Percentiles rank a stretch among this genome's conserved stretches.
phyloP scores from a whole-genome alignment of 352 stramenopile genomes.

The Globisporangium radiosum region DNA sequence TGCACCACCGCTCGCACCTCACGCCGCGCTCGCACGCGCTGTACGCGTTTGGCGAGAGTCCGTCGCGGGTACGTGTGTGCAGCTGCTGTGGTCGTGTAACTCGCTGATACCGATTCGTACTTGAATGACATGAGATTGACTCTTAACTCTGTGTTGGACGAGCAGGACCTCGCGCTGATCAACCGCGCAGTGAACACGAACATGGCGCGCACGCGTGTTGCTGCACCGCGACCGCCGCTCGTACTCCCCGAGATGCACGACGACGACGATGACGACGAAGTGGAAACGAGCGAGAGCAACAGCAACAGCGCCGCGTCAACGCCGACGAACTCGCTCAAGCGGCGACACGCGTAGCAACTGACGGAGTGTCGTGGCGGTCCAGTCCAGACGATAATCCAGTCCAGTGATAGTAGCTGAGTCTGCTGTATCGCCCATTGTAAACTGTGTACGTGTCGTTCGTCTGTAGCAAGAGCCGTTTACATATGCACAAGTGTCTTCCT shows the following conservation, averaged over 20 bases:
- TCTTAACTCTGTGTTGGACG: background rate
- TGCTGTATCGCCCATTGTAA: no score
- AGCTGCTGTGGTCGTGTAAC: no score
- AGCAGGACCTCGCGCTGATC: constrained; percentile 65
- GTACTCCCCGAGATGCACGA: constrained; percentile 6
- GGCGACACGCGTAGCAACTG: constrained; percentile 6
- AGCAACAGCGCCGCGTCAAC: constrained; percentile 20
- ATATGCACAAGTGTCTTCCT: no score
- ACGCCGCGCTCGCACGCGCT: constrained; percentile 72
- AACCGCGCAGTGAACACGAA: constrained; percentile 64
- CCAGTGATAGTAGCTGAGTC: no score
- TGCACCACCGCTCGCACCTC: constrained; percentile 38
- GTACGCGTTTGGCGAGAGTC: constrained; percentile 85
- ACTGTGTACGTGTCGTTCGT: no score
- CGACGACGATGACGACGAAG: constrained; percentile 11
- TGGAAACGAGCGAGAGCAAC: constrained; percentile 21
- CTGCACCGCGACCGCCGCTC: constrained; percentile 10
- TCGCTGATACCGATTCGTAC: no score
- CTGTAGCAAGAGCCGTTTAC: no score
- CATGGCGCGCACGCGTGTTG: constrained; percentile 14
- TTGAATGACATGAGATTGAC: no score
- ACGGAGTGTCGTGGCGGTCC: no score
- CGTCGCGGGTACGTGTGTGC: constrained; percentile 47
- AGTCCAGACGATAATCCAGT: no score
- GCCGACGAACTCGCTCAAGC: constrained; percentile 15